phyloP scores from a whole-genome alignment of 2,329 filamentous ascomycete species.

The Biscogniauxia marginata region DNA sequence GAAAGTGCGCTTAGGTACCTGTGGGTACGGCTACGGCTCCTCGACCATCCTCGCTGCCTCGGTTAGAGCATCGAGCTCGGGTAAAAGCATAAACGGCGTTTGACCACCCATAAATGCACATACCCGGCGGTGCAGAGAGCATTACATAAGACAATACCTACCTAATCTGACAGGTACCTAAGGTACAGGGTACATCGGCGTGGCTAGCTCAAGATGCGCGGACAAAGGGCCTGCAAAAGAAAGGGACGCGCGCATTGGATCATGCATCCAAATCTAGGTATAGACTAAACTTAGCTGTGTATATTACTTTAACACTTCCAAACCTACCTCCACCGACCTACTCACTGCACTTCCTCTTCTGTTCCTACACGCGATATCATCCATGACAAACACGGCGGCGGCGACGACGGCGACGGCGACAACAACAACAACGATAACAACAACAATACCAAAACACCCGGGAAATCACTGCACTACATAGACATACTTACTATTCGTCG shows the following conservation, averaged over 20 bases:
- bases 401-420: too few relatives aligned
- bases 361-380: too few relatives aligned
- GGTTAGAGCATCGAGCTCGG: not conserved
- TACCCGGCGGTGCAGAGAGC: not conserved
- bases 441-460: too few relatives aligned
- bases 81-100: not conserved
- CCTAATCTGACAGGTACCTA: not conserved
- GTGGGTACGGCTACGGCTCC: too few relatives aligned
- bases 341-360: not conserved
- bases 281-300: not conserved
- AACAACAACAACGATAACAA: too few relatives aligned
- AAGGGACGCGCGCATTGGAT: not conserved
- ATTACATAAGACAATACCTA: not conserved
- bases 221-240: conserved; percentile 5
- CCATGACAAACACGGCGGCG: too few relatives aligned
- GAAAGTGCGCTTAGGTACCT: too few relatives aligned
- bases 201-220: conserved; percentile 9
- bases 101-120: too few relatives aligned
- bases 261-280: conserved; percentile 6
- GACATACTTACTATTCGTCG: too few relatives aligned
- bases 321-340: too few relatives aligned
- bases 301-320: not conserved
- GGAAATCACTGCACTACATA: too few relatives aligned
- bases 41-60: not conserved
- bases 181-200: not conserved